Evolutionary conservation across 148 eudicot species (phyloP).

Genomic region (Rhododendron molle): DNA sequence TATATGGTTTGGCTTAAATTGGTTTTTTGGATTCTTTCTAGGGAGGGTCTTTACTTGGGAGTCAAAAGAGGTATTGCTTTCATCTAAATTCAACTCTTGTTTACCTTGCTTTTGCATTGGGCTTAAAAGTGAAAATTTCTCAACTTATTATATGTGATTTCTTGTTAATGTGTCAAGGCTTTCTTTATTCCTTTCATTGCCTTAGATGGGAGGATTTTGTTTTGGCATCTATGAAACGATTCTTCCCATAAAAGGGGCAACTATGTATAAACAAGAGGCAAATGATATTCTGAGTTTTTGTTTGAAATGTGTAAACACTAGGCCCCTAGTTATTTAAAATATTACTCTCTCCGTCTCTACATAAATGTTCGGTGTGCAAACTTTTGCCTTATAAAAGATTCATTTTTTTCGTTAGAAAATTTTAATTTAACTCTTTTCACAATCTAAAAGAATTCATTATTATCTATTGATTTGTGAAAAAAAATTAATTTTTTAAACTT

Average conservation of each 20-base stretch:
- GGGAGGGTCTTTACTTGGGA: slow-evolving; percentile 30
- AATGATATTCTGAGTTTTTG: no score
- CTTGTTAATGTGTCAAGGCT: slow-evolving; percentile 16
- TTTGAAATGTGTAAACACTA: no score
- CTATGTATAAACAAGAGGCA: background rate
- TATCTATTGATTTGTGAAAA: no score
- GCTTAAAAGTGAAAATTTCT: background rate
- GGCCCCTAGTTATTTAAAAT: no score
- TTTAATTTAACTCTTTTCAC: no score
- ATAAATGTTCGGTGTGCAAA: no score
- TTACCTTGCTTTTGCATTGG: slow-evolving; percentile 11
- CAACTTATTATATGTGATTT: background rate
- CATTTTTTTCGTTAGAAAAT: no score
- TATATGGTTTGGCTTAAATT: background rate
- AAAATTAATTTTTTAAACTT: no score
- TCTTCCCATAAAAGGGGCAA: background rate
- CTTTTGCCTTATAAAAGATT: no score
- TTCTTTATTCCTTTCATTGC: slow-evolving; percentile 24
- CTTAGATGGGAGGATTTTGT: background rate
- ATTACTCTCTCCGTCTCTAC: no score
- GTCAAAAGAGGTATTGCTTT: slow-evolving; percentile 37
- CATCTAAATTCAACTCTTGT: slow-evolving; percentile 3
- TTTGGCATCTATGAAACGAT: background rate
- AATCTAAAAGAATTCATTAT: no score
- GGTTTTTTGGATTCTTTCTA: slow-evolving; percentile 15